Base-by-base conservation (phyloP, 441 rosid species). In the Bruguiera hainesii region DNA sequence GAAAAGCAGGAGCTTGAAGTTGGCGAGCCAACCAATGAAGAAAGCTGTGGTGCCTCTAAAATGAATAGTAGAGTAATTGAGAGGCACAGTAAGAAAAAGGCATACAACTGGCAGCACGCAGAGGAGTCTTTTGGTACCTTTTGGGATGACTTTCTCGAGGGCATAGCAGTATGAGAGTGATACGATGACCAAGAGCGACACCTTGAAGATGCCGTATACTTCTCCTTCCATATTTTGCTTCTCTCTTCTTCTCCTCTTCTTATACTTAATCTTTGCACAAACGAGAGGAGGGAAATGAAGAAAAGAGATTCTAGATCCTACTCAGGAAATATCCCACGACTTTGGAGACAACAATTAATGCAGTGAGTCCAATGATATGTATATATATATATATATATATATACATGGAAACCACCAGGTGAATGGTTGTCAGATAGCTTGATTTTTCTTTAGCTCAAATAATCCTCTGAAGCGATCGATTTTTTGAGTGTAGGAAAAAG, bases 1-100 rank as follows among this genome's bases (percentile, higher is more conserved):
- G 19, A 81, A 76, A 42, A 81, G 74, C 8, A 81, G 20, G 65
- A 81, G 78, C 70, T 81, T 74, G 79, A 75, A 79, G 71, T 67
- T 76, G 10, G 70, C 78, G 1, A 76, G 79, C 79, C 80, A 81
- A 19, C 72, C 61, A 1, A 81, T 25, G 68, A 70, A 79, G 77
- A 82, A 77, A 25, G 75, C 29, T 6, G 77, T 70, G 6, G 35
- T 16, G 52, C 78, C 78, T 1, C 66, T 19, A 5, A 75, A 42
- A 65, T 71, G 61, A 4, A 58, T 1, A 3, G 77, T 56, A 13
- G 66, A 23, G 16, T 73, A 63, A n/a, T 46, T 31, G 51, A 76
- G 74, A 48, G 80, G 80, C 19, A 79, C 73, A 65, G 58, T 3
- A 3, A 79, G 55, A 52, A 79, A 75, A 33, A 82, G 56, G 26